phyloP scores from a whole-genome alignment of 2,329 filamentous ascomycete species.

The Podosphaera xanthii region DNA sequence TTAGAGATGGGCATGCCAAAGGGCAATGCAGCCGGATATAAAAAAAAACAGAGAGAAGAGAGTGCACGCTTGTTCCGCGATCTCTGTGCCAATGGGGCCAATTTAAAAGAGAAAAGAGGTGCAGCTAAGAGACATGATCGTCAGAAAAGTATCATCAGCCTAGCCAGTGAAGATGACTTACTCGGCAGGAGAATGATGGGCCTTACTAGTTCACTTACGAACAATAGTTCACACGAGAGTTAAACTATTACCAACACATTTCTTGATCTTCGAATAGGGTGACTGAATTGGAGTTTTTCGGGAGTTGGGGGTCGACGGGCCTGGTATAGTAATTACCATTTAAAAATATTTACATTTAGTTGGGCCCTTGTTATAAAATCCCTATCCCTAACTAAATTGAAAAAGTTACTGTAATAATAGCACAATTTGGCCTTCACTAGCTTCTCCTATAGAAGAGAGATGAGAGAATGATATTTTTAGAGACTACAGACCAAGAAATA shows the following conservation, averaged over 20 bases:
- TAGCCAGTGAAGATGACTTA: constrained; percentile 33
- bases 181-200: constrained; percentile 31
- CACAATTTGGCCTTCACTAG: too few species aligned
- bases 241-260: background rate
- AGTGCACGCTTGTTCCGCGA: constrained; percentile 13
- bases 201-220: constrained; percentile 27
- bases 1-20: constrained; percentile 52
- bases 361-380: too few species aligned
- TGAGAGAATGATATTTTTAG: too few species aligned
- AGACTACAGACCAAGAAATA: too few species aligned
- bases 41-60: constrained; percentile 19
- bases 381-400: too few species aligned
- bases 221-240: constrained; percentile 10
- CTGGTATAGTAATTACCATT: too few species aligned
- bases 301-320: too few species aligned
- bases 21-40: constrained; percentile 9
- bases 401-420: too few species aligned
- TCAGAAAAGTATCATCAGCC: constrained; percentile 24
- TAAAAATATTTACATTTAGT: too few species aligned
- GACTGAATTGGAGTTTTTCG: background rate
- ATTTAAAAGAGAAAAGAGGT: constrained; percentile 15
- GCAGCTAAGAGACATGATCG: constrained; percentile 4
- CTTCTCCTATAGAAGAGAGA: too few species aligned
- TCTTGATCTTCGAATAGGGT: background rate
- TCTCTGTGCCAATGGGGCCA: background rate